phyloP scores from a whole-genome alignment of 306 rosid genomes.

The Cotoneaster glaucophyllus region DNA sequence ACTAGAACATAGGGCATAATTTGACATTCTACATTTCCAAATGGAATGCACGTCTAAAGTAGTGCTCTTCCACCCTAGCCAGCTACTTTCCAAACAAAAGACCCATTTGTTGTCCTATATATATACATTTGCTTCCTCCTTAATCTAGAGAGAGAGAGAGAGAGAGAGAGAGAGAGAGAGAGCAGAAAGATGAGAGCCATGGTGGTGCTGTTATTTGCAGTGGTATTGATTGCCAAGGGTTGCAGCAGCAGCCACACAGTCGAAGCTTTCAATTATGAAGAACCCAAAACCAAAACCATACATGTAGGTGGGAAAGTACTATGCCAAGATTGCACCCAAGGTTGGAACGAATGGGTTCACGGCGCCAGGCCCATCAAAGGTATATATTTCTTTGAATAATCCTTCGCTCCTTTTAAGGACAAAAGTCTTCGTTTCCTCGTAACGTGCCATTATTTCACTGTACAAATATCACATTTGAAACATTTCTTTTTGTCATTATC shows the following conservation, averaged over 20 bases:
- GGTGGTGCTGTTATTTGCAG: slow-evolving; percentile 22
- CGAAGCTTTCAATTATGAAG: slow-evolving; percentile 16
- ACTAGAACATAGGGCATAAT: background rate
- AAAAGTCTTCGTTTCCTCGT: too few relatives aligned
- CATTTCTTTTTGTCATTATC: background rate
- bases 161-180: background rate
- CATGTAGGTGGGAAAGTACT: slow-evolving; percentile 64
- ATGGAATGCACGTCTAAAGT: slow-evolving; percentile 43
- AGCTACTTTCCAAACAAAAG: too few relatives aligned
- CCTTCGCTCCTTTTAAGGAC: too few relatives aligned
- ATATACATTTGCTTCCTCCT: background rate
- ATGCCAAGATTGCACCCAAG: slow-evolving; percentile 82
- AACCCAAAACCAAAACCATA: slow-evolving; percentile 16
- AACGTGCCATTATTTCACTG: too few relatives aligned
- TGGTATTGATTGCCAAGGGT: slow-evolving; percentile 20
- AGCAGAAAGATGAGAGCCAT: slow-evolving; percentile 16
- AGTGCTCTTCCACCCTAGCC: slow-evolving; percentile 33
- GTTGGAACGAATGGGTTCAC: slow-evolving; percentile 61
- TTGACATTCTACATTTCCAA: background rate
- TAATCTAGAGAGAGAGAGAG: background rate
- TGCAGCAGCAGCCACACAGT: slow-evolving; percentile 21
- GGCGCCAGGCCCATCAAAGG: slow-evolving; percentile 65
- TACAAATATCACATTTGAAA: too few relatives aligned
- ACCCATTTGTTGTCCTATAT: background rate
- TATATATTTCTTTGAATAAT: background rate